Percentiles rank a stretch among this genome's conserved stretches.
These are phyloP conservation scores for Cyclotella kingstonii DNA, from an alignment of 108 stramenopile genomes.

Conservation along the genomic window DNA sequence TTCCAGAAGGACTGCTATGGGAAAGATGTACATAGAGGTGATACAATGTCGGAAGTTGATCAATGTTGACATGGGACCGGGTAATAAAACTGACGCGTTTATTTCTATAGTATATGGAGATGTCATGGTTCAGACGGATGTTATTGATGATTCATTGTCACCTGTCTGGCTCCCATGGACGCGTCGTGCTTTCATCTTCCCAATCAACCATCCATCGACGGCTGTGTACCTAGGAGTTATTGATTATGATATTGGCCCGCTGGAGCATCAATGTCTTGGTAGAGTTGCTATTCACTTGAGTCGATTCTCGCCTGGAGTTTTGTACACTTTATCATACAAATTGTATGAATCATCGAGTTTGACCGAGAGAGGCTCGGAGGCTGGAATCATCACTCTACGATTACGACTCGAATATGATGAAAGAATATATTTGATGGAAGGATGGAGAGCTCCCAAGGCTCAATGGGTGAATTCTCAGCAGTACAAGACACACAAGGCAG, in stretches of 20 bases:
- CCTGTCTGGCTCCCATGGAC: conserved; percentile 79
- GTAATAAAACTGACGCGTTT: conserved; percentile 60
- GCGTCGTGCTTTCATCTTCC: conserved; percentile 61
- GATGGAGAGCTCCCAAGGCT: conserved; percentile 16
- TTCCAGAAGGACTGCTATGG: conserved; percentile 13
- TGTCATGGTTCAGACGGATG: conserved; percentile 51
- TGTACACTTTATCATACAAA: conserved; percentile 61
- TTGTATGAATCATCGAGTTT: conserved; percentile 55
- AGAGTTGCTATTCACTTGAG: conserved; percentile 53
- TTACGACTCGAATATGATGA: conserved; percentile 61
- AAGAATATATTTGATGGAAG: conserved; percentile 37
- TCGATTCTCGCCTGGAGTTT: conserved; percentile 51
- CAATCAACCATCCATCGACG: conserved; percentile 58
- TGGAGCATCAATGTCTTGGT: conserved; percentile 64
- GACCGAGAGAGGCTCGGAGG: conserved; percentile 44
- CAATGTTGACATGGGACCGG: conserved; percentile 66
- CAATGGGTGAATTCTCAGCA: conserved; percentile 53
- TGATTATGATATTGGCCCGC: conserved; percentile 54
- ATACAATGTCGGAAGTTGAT: conserved; percentile 54
- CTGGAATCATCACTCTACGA: conserved; percentile 66
- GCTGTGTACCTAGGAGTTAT: conserved; percentile 59
- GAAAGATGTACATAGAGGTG: conserved; percentile 59
- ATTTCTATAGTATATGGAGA: conserved; percentile 50
- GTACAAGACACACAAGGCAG: conserved; percentile 53
- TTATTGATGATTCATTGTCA: conserved; percentile 61